Evolutionary conservation across 2,329 filamentous ascomycete species (phyloP), one percentile per base, ranked within the genome.

Genomic region (Trichoderma koningiopsis): DNA sequence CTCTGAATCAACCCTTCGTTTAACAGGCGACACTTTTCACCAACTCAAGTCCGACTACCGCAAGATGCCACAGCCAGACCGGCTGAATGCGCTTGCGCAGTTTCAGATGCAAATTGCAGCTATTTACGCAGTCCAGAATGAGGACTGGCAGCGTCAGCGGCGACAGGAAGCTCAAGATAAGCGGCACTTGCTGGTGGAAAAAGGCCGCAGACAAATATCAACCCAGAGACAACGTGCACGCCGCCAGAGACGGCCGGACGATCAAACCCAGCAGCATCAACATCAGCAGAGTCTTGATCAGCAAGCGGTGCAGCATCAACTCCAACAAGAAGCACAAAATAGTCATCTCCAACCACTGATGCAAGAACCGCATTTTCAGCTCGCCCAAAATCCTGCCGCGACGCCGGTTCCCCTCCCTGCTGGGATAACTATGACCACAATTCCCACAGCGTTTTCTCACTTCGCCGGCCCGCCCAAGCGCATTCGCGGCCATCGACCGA

Each of bases 111-210:
- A 81, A 16, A 77, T 83, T 27, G 81, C 81, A 8, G 81, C 81
- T 56, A 81, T 83, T 14, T 83, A 82, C 64, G 81, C 81, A 13
- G 76, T 83, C 2, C 81, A 83, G 59, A 83, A 83, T 70, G 81
- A 83, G 70, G 81, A 83, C 52, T 70, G 79, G 60, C 81, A 83
- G 71, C 77, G 81, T 13, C 79, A 81, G 61, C 75, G 76, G 63
- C 76, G 81, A 22, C 78, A 79, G 60, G 80, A 81, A 10, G 76
- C 77, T 5, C 79, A 80, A 62, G 77, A 81, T 52, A 78, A 76
- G 69, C 76, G 81, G 4, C 79, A 82, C 68, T 75, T 74, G 19
- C 77, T 82, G 59, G 77, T 81, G 4, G 81, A 82, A 24, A 75
- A 80, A 16, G 73, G 66, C 5, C 76, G 77, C 55, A 74, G 73